Evolutionary conservation across 2,329 filamentous ascomycete genomes (phyloP), one percentile per base, ranked within the genome.

Genomic region (Sporothrix schenckii): DNA sequence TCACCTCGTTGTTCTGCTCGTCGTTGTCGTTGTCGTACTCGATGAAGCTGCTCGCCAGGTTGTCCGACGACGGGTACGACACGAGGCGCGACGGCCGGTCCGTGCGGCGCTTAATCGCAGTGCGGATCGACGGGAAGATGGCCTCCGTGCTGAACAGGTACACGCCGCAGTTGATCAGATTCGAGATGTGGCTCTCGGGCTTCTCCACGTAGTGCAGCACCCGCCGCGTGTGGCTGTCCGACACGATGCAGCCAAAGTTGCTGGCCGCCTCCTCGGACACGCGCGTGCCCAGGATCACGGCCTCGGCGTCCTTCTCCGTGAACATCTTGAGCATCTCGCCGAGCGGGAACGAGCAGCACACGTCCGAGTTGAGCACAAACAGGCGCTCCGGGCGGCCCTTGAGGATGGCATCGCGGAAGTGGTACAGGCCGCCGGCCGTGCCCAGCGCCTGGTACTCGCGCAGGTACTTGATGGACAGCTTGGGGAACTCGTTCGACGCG

Each of bases 191-290:
- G 70, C 92, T 93, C 82, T 99, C 94, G 75, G 95, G 95, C 85
- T 98, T 98, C 87, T 98, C 95, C 80, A 99, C 95, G 83, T 99
- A 98, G 84, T 99, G 95, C 72, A 98, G 89, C 60, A 99, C 95
- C 75, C 94, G 93, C 80, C 94, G 94, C 74, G 92, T 97, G 83
- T 97, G 93, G 56, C 91, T 84, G 81, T 99, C 95, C 70, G 92
- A 95, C 70, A 98, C 95, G 78, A 98, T 97, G 86, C 95, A 99
- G 73, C 95, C 95, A 79, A 98, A 99, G 85, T 98, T 98, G 77
- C 88, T 91, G 44, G 95, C 94, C 24, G 94, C 92, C 70, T 98
- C 94, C 78, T 96, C 92, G 78, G 89, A 89, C 71, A 98, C 93
- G 69, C 93, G 87, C 53, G 95, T 99, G 69, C 95, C 95, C 74